phyloP scores from a whole-genome alignment of 2,329 filamentous ascomycete genomes.

The Pseudogymnoascus verrucosus region DNA sequence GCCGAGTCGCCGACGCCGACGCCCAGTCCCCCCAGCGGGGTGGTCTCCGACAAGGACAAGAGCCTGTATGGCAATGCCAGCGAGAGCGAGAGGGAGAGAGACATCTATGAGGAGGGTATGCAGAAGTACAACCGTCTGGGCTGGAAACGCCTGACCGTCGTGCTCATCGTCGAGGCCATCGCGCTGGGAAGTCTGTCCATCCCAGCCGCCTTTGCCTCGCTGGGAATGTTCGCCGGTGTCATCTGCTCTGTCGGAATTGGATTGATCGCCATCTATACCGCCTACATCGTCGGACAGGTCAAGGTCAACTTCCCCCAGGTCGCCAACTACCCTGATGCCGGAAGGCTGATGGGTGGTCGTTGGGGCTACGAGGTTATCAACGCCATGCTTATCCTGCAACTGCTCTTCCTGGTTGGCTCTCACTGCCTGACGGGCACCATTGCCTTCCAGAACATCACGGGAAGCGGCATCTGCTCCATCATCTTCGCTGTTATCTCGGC shows the following conservation, averaged over 20 bases:
- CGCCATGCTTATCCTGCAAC: conserved; percentile 42
- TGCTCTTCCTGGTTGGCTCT: conserved; percentile 54
- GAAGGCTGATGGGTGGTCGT: conserved; percentile 42
- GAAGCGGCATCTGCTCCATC: conserved; percentile 47
- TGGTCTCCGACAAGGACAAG: conserved; percentile 1
- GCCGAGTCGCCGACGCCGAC: background rate
- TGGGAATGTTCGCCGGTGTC: conserved; percentile 23
- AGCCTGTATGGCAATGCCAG: conserved; percentile 11
- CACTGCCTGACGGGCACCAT: conserved; percentile 55
- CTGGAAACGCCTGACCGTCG: conserved; percentile 43
- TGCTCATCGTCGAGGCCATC: conserved; percentile 43
- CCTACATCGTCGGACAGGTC: conserved; percentile 32
- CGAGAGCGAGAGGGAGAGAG: conserved; percentile 12
- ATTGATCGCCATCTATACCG: conserved; percentile 35
- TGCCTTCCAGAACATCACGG: conserved; percentile 48
- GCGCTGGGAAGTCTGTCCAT: conserved; percentile 31
- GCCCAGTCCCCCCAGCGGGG: background rate
- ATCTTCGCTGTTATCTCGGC: conserved; percentile 45
- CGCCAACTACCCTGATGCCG: conserved; percentile 42
- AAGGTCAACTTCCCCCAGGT: conserved; percentile 23
- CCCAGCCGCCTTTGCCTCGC: conserved; percentile 20
- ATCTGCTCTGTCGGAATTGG: conserved; percentile 20
- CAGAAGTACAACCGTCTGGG: conserved; percentile 25
- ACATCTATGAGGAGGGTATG: conserved; percentile 15
- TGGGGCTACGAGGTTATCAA: conserved; percentile 46